Base-by-base conservation (phyloP, 352 stramenopile species). In the Globisporangium alternatum region DNA sequence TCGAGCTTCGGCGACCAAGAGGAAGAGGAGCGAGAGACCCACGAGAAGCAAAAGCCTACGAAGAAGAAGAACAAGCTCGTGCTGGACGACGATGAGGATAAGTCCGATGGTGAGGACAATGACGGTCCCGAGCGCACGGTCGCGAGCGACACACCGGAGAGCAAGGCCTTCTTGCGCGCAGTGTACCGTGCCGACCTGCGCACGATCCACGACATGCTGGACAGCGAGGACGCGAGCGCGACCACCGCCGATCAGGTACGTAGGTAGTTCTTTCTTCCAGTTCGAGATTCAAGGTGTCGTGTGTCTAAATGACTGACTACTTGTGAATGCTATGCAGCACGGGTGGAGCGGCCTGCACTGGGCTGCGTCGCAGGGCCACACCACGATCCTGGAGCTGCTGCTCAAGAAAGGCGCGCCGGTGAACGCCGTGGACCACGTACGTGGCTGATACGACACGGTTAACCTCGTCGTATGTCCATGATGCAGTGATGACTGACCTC, bases 301-400 rank as follows among this genome's bases (percentile, higher is more conserved):
- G n/a, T 6, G 28, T 28, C 25, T 41, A 41, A 4, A 17, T 41
- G 35, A 17, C 35, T 15, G 35, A 15, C 9, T 41, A 15, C 35
- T 3, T 17, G 15, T 3, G 12, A n/a, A n/a, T 31, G 22, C 8
- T 15, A 19, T 43, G 22, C 47, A 93, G 82, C 85, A 93, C 51
- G 85, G 82, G 19, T 93, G 82, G 85, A 91, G 77, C 60, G 85
- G 75, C 2, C 61, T 93, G 56, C 85, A 93, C 62, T 93, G 82
- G 85, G 82, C 85, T 19, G 81, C 82, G 7, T 90, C 85, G 8
- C 82, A 91, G 62, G 74, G 73, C 12, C 82, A 91, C 57, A 52
- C 25, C 6, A 76, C 88, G 21, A 72, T 91, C 9, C 65, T 93
- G 2, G 60, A 71, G 25, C 33, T 77, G 15, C 64, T 93, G 39